Evolutionary conservation across 352 stramenopile species (phyloP), one percentile per base, ranked within the genome.

Genomic region (Vaucheria bursata): DNA sequence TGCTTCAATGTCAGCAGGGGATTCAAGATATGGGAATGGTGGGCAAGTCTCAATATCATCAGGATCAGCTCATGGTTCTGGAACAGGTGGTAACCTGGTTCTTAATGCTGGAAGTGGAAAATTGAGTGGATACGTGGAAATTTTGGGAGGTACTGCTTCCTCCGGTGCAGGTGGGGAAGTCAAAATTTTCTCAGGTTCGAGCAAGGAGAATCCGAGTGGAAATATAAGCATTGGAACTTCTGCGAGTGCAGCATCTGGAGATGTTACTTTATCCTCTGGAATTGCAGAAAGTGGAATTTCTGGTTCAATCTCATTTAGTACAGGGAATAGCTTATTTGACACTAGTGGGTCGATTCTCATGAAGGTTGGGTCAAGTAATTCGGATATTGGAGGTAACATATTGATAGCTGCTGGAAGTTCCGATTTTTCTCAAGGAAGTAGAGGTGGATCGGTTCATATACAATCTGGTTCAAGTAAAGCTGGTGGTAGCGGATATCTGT

Each of bases 21-120:
- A 81, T 66, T 71, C 76, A 31, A 78, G 70, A 31, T 52, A 53
- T n/a, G 76, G 70, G n/a, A 59, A 81, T 68, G 53, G 53, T 7
- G 53, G 53, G 8, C 2, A 31, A 7, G 6, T 68, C 31, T 34
- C 37, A 34, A 7, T 68, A 37, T 31, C 2, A 8, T 31, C 53
- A 8, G 53, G 53, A 2, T 7, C 53, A 31, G 37, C 31, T 7
- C 53, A 68, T 37, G 53, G 2, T 2, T 2, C 53, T 8, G 53
- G 53, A 7, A 68, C 31, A 37, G 53, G 53, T 7, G 53, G 53
- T 2, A 7, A 2, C 2, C 53, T 68, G 2, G 8, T 34, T 7
- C 2, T 68, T 2, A 2, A 7, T 2, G 53, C 53, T 8, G 53
- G 53, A 37, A 34, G 53, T 68, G 53, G 53, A 31, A 68, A 34